Percentiles rank a stretch among this genome's conserved stretches.
Evolutionary conservation across 1,284 basidiomycete species (phyloP).

Genomic region (Phellopilus nigrolimitatus): DNA sequence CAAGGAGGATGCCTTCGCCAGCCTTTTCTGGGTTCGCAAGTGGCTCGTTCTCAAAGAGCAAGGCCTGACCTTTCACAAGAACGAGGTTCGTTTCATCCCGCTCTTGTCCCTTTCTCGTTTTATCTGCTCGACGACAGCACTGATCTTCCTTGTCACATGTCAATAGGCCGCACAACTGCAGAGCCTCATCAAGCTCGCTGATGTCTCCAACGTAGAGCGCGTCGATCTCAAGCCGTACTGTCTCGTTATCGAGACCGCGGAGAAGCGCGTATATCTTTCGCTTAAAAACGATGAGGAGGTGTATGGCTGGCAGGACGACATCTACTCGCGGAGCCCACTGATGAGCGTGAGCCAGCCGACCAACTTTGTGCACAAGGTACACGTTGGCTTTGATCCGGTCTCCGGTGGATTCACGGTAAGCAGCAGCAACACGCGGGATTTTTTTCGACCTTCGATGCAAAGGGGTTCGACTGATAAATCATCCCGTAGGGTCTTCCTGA

Average conservation of each 20-base stretch:
- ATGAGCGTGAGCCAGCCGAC: constrained; percentile 94
- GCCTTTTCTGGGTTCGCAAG: constrained; percentile 90
- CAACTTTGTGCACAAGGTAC: constrained; percentile 97
- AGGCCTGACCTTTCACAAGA: constrained; percentile 84
- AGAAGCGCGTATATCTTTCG: constrained; percentile 73
- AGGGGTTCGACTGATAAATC: constrained; percentile 1
- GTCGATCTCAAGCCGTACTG: constrained; percentile 94
- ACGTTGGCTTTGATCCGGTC: constrained; percentile 95
- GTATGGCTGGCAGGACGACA: constrained; percentile 95
- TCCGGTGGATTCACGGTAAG: constrained; percentile 89
- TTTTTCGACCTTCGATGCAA: not conserved
- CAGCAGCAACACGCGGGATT: constrained; percentile 14
- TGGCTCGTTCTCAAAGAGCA: constrained; percentile 87
- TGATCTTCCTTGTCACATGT: constrained; percentile 8
- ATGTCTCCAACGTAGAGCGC: constrained; percentile 85
- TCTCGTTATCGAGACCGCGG: constrained; percentile 79
- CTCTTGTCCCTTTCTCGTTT: constrained; percentile 16
- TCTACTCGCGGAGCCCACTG: constrained; percentile 87
- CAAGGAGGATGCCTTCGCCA: constrained; percentile 88
- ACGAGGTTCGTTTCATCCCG: constrained; percentile 88
- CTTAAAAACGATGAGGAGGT: constrained; percentile 94
- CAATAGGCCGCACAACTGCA: constrained; percentile 59
- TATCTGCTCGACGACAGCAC: not conserved
- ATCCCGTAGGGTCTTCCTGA: constrained; percentile 81
- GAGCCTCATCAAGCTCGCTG: constrained; percentile 64